These are phyloP conservation scores for carrot (Daucus carota) DNA, from an alignment of 129 eudicot genomes.

Conservation along the genomic window DH1_v3.0 NC_030384.2:40847501-40848000, in stretches of 20 bases:
- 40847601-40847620: constrained; percentile 33
- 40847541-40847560: background rate
- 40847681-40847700: constrained; percentile 64
- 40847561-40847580: constrained; percentile 1
- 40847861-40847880: constrained; percentile 60
- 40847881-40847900: constrained; percentile 39
- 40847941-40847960: constrained; percentile 12
- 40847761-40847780: background rate
- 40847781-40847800: background rate
- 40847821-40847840: constrained; percentile 38
- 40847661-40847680: constrained; percentile 50
- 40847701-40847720: constrained; percentile 34
- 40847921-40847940: background rate
- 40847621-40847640: constrained; percentile 82
- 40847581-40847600: background rate
- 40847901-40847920: constrained; percentile 9
- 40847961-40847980: constrained; percentile 21
- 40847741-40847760: constrained; percentile 66
- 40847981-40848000: constrained; percentile 55
- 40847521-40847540: constrained; percentile 1
- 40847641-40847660: constrained; percentile 58
- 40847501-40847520: constrained; percentile 66
- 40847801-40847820: constrained; percentile 7
- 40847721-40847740: constrained; percentile 50
- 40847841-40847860: constrained; percentile 38